phyloP scores from a whole-genome alignment of 75 land plant genomes.

The Chamaecyparis obtusa region DNA sequence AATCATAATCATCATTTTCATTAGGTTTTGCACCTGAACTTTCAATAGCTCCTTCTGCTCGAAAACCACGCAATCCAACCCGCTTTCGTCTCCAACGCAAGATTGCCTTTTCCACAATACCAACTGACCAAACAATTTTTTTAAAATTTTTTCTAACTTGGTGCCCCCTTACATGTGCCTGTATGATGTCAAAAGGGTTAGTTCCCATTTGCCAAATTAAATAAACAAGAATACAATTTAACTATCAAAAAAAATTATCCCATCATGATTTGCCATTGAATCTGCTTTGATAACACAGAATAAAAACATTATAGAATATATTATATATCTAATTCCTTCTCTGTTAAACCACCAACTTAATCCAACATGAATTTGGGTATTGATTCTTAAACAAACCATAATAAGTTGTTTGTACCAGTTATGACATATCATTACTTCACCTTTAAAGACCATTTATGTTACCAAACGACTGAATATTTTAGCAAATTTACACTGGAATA shows the following conservation, averaged over 20 bases:
- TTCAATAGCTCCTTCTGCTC: conserved; percentile 20
- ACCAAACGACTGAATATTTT: neutral
- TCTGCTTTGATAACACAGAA: neutral
- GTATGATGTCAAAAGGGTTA: conserved; percentile 15
- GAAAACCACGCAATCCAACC: conserved; percentile 72
- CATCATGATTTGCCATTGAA: neutral
- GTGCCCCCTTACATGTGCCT: conserved; percentile 91
- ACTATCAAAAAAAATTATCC: neutral
- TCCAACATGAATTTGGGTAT: neutral
- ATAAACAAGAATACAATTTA: neutral
- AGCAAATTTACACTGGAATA: neutral
- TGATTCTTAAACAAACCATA: neutral
- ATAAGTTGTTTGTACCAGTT: neutral
- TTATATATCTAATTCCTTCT: neutral
- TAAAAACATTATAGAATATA: neutral
- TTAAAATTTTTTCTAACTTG: conserved; percentile 83
- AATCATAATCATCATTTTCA: conserved; percentile 76
- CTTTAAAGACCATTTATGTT: too few species aligned
- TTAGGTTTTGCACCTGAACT: neutral
- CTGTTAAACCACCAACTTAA: neutral
- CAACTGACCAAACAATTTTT: conserved; percentile 80
- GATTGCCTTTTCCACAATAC: conserved; percentile 86
- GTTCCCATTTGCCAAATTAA: neutral
- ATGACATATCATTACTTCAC: neutral
- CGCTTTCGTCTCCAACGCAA: conserved; percentile 83